Evolutionary conservation across 2,329 filamentous ascomycete species (phyloP), one percentile per base, ranked within the genome.

Genomic region (Cordyceps cicadae): DNA sequence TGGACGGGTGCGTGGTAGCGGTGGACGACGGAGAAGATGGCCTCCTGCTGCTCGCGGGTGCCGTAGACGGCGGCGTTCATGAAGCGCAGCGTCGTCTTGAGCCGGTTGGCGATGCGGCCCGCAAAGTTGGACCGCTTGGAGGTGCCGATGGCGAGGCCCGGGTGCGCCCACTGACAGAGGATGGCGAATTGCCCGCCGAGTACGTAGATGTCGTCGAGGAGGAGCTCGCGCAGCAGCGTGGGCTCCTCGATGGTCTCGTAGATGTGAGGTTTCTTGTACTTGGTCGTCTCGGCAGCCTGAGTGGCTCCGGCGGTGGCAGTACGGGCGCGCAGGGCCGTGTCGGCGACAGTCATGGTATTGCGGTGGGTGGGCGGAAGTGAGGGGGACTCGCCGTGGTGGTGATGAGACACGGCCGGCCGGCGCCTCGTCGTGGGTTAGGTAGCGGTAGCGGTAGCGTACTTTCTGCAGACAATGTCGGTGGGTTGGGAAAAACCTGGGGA

Each of bases 161-260:
- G 72, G 55, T 74, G 70, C 39, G 75, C 73, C n/a, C 75, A 70
- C 60, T 76, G 75, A 11, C 76, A 69, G 2, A 76, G 67, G 52
- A 76, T 74, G 21, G 74, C 65, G 41, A 66, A 67, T 39, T 67
- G 64, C 1, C 64, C 66, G 32, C 66, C 66, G 7, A 66, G 53
- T 9, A 67, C 62, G 55, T 64, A 67, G 17, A 67, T 64, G 62
- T 64, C 63, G 24, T 67, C 63, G n/a, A 54, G 41, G 17, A 64
- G 54, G 8, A 65, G 15, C n/a, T 60, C 34, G 15, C 63, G 51
- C 3, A 67, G 64, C 2, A 60, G n/a, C n/a, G 48, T 61, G 11
- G 66, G 66, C 64, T 66, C 65, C 26, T 58, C 57, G 19, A 66
- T 65, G 6, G 66, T 64, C n/a, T 64, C 62, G 53, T 62, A 63